These are phyloP conservation scores for Scedosporium minutisporum DNA, from an alignment of 2,329 filamentous ascomycete species.

Conservation along the genomic window DNA sequence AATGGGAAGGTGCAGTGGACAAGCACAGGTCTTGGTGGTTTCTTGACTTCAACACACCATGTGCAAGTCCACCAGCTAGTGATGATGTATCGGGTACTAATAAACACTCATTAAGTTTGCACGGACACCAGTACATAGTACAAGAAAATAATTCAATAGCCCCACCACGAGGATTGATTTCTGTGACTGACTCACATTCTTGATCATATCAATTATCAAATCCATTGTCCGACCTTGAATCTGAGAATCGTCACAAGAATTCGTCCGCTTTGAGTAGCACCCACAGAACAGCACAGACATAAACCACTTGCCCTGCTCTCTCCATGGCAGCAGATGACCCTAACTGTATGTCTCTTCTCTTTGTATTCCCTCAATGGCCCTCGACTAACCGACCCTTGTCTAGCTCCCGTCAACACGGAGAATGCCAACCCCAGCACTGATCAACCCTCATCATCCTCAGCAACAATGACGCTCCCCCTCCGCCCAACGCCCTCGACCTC, in stretches of 20 bases:
- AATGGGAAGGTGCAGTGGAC: no score
- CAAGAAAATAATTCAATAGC: neutral
- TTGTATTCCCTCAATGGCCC: neutral
- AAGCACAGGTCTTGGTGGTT: no score
- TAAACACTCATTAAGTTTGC: no score
- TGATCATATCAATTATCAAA: neutral
- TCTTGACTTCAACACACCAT: no score
- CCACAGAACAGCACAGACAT: neutral
- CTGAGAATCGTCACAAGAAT: neutral
- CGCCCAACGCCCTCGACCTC: conserved; percentile 13
- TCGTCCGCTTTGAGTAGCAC: neutral
- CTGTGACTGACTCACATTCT: neutral
- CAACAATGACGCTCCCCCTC: conserved; percentile 16
- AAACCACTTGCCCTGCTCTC: neutral
- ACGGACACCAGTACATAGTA: neutral
- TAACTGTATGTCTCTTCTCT: neutral
- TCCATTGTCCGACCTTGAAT: neutral
- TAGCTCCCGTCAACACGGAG: neutral
- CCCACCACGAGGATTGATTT: neutral
- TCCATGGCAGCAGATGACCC: conserved; percentile 1
- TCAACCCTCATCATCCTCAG: neutral
- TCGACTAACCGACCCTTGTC: neutral
- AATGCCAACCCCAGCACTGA: neutral
- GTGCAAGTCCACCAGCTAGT: no score
- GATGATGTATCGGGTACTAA: no score